These are phyloP conservation scores for Termitomyces sp. DNA, from an alignment of 768 basidiomycete genomes.

Conservation along the genomic window DNA sequence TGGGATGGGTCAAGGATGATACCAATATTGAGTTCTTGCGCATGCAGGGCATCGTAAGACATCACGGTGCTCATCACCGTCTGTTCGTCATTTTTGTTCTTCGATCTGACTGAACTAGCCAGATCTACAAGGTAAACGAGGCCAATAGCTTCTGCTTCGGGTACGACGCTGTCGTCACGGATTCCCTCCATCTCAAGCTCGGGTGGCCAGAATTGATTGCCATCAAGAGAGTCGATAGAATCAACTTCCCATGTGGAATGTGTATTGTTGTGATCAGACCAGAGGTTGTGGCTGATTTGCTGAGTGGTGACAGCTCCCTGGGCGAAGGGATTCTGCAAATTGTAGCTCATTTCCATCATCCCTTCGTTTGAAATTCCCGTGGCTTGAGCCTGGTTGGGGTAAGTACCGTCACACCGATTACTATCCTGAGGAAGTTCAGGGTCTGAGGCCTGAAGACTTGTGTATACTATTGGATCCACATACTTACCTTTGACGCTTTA, in stretches of 20 bases:
- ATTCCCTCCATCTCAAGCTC: not conserved
- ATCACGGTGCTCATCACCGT: too few species aligned
- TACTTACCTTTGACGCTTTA: not conserved
- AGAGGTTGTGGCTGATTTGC: not conserved
- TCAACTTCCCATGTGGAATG: not conserved
- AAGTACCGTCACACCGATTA: too few species aligned
- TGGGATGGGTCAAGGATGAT: constrained; percentile 36
- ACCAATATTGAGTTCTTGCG: constrained; percentile 50
- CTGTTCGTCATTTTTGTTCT: too few species aligned
- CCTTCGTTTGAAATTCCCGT: not conserved
- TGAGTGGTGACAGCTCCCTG: not conserved
- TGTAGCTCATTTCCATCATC: not conserved
- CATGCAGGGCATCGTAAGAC: constrained; percentile 22
- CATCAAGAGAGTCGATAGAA: not conserved
- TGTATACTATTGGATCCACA: not conserved
- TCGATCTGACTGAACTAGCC: constrained; percentile 5
- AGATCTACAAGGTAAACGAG: constrained; percentile 36
- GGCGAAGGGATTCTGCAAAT: not conserved
- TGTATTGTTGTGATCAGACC: not conserved
- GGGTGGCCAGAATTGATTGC: too few species aligned
- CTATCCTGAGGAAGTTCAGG: too few species aligned
- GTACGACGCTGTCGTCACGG: too few species aligned
- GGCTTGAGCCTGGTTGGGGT: not conserved
- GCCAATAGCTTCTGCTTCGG: constrained; percentile 25
- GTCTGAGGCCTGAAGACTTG: too few species aligned